Base-by-base conservation (phyloP, 495 filamentous ascomycete genomes). In the Penicillium lagena region DNA sequence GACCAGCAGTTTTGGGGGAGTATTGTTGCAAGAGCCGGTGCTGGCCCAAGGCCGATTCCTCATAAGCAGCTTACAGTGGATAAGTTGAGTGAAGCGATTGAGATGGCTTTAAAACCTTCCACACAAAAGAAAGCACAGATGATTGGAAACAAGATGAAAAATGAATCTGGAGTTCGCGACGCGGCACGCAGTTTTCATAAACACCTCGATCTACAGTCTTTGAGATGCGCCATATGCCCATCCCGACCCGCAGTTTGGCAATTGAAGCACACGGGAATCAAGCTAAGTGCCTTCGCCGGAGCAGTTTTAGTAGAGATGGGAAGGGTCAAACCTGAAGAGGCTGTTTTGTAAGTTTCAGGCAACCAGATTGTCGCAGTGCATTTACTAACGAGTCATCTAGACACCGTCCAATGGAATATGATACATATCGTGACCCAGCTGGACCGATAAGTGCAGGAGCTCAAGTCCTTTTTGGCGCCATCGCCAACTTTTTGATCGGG, bases 1-100 rank as follows among this genome's bases (percentile, higher is more conserved):
- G 87, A 91, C 44, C 86, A 91, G 55, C 82, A 84, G 1, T 91
- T 90, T 48, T 91, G 87, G 87, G 87, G 87, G 12, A 66, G 76
- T 1, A 86, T 91, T 74, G 77, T 91, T 14, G 80, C 81, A 3
- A 70, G 63, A 36, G 80, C 85, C 12, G 83, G 84, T 6, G 87
- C 86, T 1, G 87, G 87, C 4, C 86, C 86, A 1, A 50, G 60
- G 1, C 86, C 87, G 0, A 85, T 90, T 45, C 82, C 85, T 0
- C 75, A 81, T 59, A 85, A 82, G 51, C 70, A 78, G 15, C 66
- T 94, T 15, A 87, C 76, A 0, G 70, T 75, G 0, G 73, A 79
- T 4, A 78, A 72, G 0, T 63, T 94, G 7, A 79, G 82, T 0
- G 70, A 74, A 14, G 81, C 81, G 0, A 84, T 91, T 14, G 46